A percentile compares a stretch with the other conserved stretches of the same genome.
phyloP scores from a whole-genome alignment of 73 alveolate species.

The Tetrahymena thermophila region DNA sequence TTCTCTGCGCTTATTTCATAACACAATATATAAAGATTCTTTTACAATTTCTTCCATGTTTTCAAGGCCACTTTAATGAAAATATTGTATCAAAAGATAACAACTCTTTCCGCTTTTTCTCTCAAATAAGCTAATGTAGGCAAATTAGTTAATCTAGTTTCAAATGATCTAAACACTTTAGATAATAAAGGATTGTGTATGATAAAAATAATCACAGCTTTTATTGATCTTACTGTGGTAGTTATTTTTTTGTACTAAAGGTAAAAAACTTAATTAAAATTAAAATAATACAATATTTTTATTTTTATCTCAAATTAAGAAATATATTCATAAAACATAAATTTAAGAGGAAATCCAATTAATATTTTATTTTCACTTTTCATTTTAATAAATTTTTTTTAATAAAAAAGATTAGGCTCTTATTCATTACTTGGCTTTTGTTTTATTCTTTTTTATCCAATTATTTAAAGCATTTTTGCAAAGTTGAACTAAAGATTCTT shows the following conservation, averaged over 20 bases:
- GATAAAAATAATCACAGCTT: no score
- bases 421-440: neutral
- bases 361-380: no score
- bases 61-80: neutral
- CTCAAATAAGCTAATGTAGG: neutral
- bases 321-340: no score
- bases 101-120: neutral
- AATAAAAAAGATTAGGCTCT: neutral
- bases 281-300: no score
- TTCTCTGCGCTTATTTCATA: neutral
- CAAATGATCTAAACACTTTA: constrained; percentile 4
- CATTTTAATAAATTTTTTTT: neutral
- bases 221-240: neutral
- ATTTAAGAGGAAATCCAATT: no score
- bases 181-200: neutral
- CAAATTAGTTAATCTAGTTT: constrained; percentile 10
- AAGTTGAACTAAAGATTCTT: neutral
- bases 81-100: neutral
- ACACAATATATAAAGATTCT: neutral
- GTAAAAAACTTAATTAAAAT: no score
- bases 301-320: no score
- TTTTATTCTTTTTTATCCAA: neutral
- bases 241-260: neutral
- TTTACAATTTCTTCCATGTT: neutral
- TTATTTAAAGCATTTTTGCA: neutral